Evolutionary conservation across 495 filamentous ascomycete genomes (phyloP), one percentile per base, ranked within the genome.

Genomic region (Annulohypoxylon nitens): DNA sequence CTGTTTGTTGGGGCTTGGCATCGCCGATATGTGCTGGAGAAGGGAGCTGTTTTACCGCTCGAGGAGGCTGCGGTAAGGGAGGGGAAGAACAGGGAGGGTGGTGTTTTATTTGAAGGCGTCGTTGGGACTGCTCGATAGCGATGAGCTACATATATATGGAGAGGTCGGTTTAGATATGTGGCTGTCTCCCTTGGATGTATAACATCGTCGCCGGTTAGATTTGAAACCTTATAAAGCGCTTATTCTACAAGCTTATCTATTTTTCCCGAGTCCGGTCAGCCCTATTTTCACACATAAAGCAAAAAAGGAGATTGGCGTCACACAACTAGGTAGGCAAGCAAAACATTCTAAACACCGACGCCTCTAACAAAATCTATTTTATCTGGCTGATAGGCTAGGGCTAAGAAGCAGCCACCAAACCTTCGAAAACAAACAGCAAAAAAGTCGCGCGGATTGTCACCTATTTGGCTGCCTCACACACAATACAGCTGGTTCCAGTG

Each of bases 1-100:
- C 90, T 98, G 87, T 99, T 99, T 82, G 84, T 94, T 14, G 94
- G 94, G 8, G 90, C 93, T 61, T 99, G 95, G 96, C 92, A 98
- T 78, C 84, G 90, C 48, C 86, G 89, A 45, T 87, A 88, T 64
- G 80, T 98, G n/a, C 84, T 94, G 16, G 83, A 79, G 10, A 78
- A 79, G 11, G 71, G 74, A 5, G 60, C 74, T 16, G 63, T 48
- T 30, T 71, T 84, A 9, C 67, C 70, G 50, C 72, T 84, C 3
- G 84, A 86, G 63, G 84, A 86, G 76, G 63, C 79, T 5, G 81
- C 80, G 12, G 70, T 78, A 5, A 64, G 65, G 60, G 47, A 67
- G 63, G 73, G 70, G 68, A 66, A 69, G 30, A 73, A 71, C 0
- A 67, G 51, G 39, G 61, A 66, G 6, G 79, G 76, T 3, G 81